phyloP scores from a whole-genome alignment of 2,329 filamentous ascomycete species.

The Aspergillus thermomutatus region DNA sequence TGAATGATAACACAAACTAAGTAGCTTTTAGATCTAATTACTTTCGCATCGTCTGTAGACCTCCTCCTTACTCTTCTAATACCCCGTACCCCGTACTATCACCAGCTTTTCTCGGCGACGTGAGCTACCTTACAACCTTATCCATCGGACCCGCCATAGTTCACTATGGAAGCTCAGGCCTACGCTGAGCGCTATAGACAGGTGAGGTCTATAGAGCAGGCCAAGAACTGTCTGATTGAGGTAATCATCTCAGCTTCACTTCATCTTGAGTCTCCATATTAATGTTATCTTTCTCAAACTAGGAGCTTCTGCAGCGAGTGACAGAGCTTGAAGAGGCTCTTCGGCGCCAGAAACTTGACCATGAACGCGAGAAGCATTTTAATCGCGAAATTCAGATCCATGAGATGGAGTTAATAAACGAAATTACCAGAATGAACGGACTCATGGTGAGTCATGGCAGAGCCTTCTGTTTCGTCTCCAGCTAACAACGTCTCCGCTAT shows the following conservation, averaged over 20 bases:
- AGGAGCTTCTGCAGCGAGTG: conserved; percentile 47
- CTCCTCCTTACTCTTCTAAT: neutral
- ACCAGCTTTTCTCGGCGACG: neutral
- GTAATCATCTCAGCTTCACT: conserved; percentile 24
- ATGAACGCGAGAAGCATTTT: conserved; percentile 47
- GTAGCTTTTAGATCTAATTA: neutral
- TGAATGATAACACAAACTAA: neutral
- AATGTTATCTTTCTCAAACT: conserved; percentile 11
- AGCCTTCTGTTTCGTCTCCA: neutral
- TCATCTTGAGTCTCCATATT: conserved; percentile 12
- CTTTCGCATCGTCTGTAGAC: neutral
- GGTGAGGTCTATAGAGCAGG: conserved; percentile 42
- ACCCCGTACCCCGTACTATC: neutral
- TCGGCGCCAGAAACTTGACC: conserved; percentile 44
- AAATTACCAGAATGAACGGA: conserved; percentile 43
- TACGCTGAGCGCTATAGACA: conserved; percentile 44
- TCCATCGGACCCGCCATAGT: neutral
- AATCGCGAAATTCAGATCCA: conserved; percentile 48
- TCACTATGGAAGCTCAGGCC: conserved; percentile 30
- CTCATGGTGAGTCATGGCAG: conserved; percentile 40
- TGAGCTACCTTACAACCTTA: neutral
- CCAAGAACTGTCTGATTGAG: conserved; percentile 48
- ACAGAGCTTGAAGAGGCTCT: conserved; percentile 44
- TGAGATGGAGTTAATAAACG: conserved; percentile 47
- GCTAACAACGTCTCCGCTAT: conserved; percentile 9